phyloP scores from a whole-genome alignment of 805 yeast genomes.

The Schwanniomyces pseudopolymorphus region DNA sequence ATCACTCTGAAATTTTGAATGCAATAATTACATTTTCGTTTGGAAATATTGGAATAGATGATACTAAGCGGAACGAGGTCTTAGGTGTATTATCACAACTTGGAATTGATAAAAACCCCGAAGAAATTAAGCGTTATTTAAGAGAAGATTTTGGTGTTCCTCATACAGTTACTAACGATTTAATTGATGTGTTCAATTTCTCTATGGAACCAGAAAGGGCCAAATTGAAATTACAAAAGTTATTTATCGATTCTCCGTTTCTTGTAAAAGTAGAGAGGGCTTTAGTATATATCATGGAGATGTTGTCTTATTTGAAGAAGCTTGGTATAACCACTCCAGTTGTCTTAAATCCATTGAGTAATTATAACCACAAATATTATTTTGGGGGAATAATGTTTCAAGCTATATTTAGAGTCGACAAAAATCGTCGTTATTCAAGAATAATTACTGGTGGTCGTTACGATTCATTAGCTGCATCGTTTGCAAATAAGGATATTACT shows the following conservation, averaged over 20 bases:
- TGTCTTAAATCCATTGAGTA: conserved; percentile 76
- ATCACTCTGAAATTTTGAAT: conserved; percentile 79
- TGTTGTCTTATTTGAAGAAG: conserved; percentile 51
- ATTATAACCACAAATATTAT: conserved; percentile 79
- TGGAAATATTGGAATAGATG: conserved; percentile 73
- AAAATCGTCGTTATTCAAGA: conserved; percentile 40
- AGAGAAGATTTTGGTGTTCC: conserved; percentile 67
- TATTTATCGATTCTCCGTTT: conserved; percentile 74
- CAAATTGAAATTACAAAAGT: conserved; percentile 56
- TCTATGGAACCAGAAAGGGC: conserved; percentile 67
- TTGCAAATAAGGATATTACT: conserved; percentile 49
- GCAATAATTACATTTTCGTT: conserved; percentile 64
- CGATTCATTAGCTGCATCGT: conserved; percentile 65
- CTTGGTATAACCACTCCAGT: conserved; percentile 61
- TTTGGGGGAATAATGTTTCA: conserved; percentile 86
- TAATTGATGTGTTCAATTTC: conserved; percentile 74
- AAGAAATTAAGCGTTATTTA: conserved; percentile 48
- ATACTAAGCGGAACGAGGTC: conserved; percentile 59
- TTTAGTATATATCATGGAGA: conserved; percentile 58
- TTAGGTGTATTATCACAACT: conserved; percentile 72
- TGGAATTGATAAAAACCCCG: conserved; percentile 65
- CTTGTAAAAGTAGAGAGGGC: conserved; percentile 61
- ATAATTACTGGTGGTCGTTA: conserved; percentile 95
- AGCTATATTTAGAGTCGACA: conserved; percentile 66
- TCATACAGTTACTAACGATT: conserved; percentile 77